These are phyloP conservation scores for Pseudotsuga menziesii DNA, from an alignment of 75 land plant species.

Conservation along the genomic window DNA sequence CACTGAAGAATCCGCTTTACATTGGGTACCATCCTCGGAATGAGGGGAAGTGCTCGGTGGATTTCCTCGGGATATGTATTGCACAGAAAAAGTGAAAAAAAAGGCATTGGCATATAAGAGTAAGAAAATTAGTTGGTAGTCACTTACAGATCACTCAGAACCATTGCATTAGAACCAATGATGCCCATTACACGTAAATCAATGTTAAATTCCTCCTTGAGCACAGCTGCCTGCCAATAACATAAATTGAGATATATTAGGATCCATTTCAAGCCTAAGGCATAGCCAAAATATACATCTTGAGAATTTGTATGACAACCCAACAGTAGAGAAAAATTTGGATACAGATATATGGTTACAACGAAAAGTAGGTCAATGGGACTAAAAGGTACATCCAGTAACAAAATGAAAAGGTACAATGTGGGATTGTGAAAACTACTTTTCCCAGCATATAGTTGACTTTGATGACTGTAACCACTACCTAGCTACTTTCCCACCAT, in stretches of 20 bases:
- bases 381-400: too few species aligned
- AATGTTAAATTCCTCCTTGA: constrained; percentile 92
- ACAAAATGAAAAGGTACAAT: too few species aligned
- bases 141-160: constrained; percentile 68
- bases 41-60: background rate
- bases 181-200: constrained; percentile 94
- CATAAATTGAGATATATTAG: background rate
- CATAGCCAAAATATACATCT: background rate
- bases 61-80: background rate
- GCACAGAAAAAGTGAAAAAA: background rate
- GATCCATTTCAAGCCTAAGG: background rate
- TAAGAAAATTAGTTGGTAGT: background rate
- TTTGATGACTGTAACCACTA: background rate
- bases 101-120: background rate
- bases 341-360: too few species aligned
- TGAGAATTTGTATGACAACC: background rate
- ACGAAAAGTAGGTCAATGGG: too few species aligned
- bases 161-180: constrained; percentile 73
- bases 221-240: constrained; percentile 58
- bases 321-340: background rate
- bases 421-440: too few species aligned
- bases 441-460: background rate
- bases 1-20: too few species aligned
- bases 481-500: background rate
- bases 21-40: background rate